Conservation (phyloP, 2,329 filamentous ascomycete genomes). For the Colletotrichum limetticola region DNA sequence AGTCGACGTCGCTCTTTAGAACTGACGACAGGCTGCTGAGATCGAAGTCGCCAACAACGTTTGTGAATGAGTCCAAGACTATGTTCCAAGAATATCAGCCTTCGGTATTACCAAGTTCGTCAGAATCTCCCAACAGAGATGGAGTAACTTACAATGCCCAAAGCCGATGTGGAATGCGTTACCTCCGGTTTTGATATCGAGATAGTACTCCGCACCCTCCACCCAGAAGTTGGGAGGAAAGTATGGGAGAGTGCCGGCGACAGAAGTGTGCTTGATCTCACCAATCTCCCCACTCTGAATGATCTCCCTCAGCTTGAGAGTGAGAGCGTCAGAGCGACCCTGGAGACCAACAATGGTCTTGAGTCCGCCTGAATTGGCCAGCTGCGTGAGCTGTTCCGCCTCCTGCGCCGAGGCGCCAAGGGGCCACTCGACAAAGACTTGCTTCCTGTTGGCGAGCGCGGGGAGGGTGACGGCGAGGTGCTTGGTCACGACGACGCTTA, state of each 20-base stretch:
- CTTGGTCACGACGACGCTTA: constrained; percentile 63
- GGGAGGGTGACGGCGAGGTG: constrained; percentile 59
- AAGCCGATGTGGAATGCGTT: constrained; percentile 41
- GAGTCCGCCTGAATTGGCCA: constrained; percentile 52
- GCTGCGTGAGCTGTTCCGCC: constrained; percentile 52
- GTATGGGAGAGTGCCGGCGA: neutral
- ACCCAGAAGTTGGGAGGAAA: constrained; percentile 35
- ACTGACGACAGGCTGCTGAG: constrained; percentile 41
- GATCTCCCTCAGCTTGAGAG: constrained; percentile 53
- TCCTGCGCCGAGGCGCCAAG: constrained; percentile 53
- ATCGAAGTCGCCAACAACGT: constrained; percentile 46
- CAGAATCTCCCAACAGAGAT: rapidly evolving
- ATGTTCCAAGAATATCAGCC: neutral
- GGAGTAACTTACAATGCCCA: constrained; percentile 42
- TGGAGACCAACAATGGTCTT: constrained; percentile 60
- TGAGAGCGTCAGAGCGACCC: constrained; percentile 50
- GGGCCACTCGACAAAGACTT: constrained; percentile 68
- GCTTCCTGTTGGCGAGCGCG: constrained; percentile 61
- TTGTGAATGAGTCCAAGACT: constrained; percentile 47
- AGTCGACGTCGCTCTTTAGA: constrained; percentile 40
- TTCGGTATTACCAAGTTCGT: neutral
- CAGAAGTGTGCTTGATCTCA: neutral
- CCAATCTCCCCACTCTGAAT: constrained; percentile 54
- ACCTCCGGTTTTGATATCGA: constrained; percentile 38
- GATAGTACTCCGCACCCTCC: constrained; percentile 36